Conservation (phyloP, 2,329 filamentous ascomycete species). For the Moelleriella libera region DNA sequence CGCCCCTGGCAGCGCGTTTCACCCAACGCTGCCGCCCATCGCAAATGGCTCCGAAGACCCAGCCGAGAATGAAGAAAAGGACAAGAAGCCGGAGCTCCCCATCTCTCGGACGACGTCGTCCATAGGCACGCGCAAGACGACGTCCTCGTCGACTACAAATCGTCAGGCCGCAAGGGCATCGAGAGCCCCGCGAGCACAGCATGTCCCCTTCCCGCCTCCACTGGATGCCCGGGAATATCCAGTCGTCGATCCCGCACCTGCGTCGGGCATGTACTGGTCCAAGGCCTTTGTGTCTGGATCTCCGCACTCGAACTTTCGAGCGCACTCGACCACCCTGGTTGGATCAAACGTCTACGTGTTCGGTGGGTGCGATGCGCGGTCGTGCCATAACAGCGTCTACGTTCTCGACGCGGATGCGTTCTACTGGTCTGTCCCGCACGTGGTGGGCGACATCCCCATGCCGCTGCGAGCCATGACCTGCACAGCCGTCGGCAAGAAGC, state of each 20-base stretch:
- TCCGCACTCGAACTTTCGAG: conserved; percentile 45
- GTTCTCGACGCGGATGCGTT: conserved; percentile 57
- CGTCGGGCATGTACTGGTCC: conserved; percentile 63
- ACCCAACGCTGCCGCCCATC: conserved; percentile 10
- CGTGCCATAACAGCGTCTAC: conserved; percentile 57
- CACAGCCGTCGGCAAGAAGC: conserved; percentile 56
- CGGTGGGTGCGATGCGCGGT: conserved; percentile 50
- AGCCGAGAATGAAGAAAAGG: conserved; percentile 12
- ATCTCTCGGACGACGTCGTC: neutral
- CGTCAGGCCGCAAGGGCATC: conserved; percentile 6
- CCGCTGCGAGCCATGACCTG: conserved; percentile 59
- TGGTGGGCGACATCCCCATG: conserved; percentile 49
- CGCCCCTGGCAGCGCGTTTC: conserved; percentile 6
- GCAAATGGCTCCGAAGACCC: conserved; percentile 11
- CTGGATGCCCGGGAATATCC: conserved; percentile 40
- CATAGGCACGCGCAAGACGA: conserved; percentile 15
- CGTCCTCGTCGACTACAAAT: conserved; percentile 6
- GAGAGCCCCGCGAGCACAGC: conserved; percentile 21
- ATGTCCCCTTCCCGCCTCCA: conserved; percentile 41
- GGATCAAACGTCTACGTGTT: conserved; percentile 56
- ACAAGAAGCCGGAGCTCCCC: conserved; percentile 13
- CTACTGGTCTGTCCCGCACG: conserved; percentile 52
- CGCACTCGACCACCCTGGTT: conserved; percentile 52
- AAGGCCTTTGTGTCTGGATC: conserved; percentile 48
- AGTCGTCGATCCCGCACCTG: conserved; percentile 47